A percentile compares a stretch with the other conserved stretches of the same genome.
Evolutionary conservation across 2,329 filamentous ascomycete genomes (phyloP).

Genomic region (Cladophialophora immunda): DNA sequence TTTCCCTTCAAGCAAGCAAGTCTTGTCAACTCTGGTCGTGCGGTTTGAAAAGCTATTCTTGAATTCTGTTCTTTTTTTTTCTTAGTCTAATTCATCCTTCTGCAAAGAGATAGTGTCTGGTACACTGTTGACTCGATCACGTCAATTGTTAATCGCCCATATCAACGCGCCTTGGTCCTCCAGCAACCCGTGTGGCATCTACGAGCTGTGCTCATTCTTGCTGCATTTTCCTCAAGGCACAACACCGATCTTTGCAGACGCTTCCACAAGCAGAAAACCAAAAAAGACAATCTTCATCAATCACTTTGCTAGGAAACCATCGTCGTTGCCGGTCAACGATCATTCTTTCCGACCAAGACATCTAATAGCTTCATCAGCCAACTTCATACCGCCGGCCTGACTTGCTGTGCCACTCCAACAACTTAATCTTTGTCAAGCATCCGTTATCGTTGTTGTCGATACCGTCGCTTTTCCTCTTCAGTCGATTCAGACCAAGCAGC

Average conservation of each 20-base stretch:
- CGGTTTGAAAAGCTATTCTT: conserved; percentile 39
- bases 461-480: conserved; percentile 6
- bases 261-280: conserved; percentile 24
- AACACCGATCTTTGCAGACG: conserved; percentile 35
- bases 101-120: conserved; percentile 38
- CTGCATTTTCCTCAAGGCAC: conserved; percentile 19
- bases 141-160: conserved; percentile 23
- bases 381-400: conserved; percentile 24
- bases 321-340: conserved; percentile 41
- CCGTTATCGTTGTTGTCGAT: conserved; percentile 26
- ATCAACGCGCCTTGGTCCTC: conserved; percentile 21
- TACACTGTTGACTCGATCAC: conserved; percentile 35
- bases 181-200: conserved; percentile 25
- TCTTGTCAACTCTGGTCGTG: conserved; percentile 42
- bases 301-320: conserved; percentile 30
- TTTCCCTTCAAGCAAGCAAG: conserved; percentile 42
- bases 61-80: conserved; percentile 35
- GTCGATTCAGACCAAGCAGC: conserved; percentile 19
- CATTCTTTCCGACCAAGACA: conserved; percentile 25
- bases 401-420: conserved; percentile 36
- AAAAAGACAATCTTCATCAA: conserved; percentile 28
- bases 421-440: conserved; percentile 26
- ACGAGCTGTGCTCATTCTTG: conserved; percentile 36
- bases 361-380: conserved; percentile 39
- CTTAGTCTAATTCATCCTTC: conserved; percentile 27